Conservation (phyloP, 352 stramenopile species). For the Phytophthora ramorum region DNA sequence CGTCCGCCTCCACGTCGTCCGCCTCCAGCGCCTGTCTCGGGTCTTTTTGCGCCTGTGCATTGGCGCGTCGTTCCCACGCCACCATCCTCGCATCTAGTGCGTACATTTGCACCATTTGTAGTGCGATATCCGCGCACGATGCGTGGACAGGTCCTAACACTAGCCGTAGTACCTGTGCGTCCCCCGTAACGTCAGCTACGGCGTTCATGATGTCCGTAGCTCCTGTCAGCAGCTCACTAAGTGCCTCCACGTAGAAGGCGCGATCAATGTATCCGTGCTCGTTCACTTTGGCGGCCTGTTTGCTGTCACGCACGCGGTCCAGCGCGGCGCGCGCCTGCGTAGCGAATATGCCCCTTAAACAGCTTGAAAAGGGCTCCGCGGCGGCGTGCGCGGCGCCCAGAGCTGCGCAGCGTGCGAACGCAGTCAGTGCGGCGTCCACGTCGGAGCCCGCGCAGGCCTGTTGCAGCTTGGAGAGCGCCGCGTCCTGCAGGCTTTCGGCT, state of each 20-base stretch:
- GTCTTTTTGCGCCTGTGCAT: constrained; percentile 60
- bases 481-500: constrained; percentile 47
- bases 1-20: constrained; percentile 66
- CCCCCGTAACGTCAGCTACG: constrained; percentile 63
- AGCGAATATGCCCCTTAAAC: constrained; percentile 61
- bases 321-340: constrained; percentile 59
- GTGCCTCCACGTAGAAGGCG: constrained; percentile 78
- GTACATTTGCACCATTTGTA: constrained; percentile 83
- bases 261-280: constrained; percentile 87
- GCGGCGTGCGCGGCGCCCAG: constrained; percentile 44
- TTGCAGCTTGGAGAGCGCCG: constrained; percentile 54
- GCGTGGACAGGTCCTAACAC: constrained; percentile 73
- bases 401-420: constrained; percentile 61
- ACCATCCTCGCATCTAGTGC: constrained; percentile 72
- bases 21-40: constrained; percentile 25
- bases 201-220: constrained; percentile 84
- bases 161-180: constrained; percentile 44
- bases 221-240: constrained; percentile 75
- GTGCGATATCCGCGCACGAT: constrained; percentile 50
- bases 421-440: constrained; percentile 55
- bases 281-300: constrained; percentile 68
- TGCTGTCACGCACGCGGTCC: constrained; percentile 56
- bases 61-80: constrained; percentile 79
- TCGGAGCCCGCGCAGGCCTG: constrained; percentile 41
- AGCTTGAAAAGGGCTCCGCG: constrained; percentile 44